phyloP scores from a whole-genome alignment of 2,329 filamentous ascomycete genomes.

The Balansia obtecta region DNA sequence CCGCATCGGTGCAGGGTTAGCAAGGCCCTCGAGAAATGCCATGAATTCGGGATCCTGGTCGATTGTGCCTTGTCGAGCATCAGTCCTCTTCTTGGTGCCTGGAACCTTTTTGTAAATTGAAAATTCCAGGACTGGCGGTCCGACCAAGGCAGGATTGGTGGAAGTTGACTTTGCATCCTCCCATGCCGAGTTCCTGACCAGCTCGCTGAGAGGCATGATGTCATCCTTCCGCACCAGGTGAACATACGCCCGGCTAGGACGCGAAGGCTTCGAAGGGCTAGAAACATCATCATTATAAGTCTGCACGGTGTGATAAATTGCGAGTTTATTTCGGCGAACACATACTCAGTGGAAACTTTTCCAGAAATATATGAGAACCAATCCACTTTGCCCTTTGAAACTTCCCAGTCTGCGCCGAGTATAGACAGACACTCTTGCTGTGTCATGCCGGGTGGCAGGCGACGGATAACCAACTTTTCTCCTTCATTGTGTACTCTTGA shows the following conservation, averaged over 20 bases:
- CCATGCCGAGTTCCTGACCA: conserved; percentile 58
- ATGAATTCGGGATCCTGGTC: conserved; percentile 96
- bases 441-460: conserved; percentile 77
- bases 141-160: conserved; percentile 59
- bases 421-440: conserved; percentile 61
- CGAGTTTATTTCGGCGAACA: conserved; percentile 6
- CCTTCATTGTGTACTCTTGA: conserved; percentile 32
- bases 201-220: conserved; percentile 54
- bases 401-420: conserved; percentile 70
- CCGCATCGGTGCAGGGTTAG: conserved; percentile 47
- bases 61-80: conserved; percentile 84
- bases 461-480: conserved; percentile 73
- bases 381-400: conserved; percentile 70
- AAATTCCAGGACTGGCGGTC: conserved; percentile 70
- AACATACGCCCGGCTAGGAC: conserved; percentile 69
- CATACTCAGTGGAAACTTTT: conserved; percentile 76
- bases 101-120: conserved; percentile 77
- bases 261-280: conserved; percentile 75
- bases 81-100: conserved; percentile 58
- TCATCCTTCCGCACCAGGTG: conserved; percentile 64
- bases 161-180: conserved; percentile 71
- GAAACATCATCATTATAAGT: conserved; percentile 2
- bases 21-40: conserved; percentile 77
- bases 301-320: conserved; percentile 2
- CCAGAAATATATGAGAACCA: conserved; percentile 57